phyloP scores from a whole-genome alignment of 2,329 filamentous ascomycete genomes.

The Colletotrichum tropicale region DNA sequence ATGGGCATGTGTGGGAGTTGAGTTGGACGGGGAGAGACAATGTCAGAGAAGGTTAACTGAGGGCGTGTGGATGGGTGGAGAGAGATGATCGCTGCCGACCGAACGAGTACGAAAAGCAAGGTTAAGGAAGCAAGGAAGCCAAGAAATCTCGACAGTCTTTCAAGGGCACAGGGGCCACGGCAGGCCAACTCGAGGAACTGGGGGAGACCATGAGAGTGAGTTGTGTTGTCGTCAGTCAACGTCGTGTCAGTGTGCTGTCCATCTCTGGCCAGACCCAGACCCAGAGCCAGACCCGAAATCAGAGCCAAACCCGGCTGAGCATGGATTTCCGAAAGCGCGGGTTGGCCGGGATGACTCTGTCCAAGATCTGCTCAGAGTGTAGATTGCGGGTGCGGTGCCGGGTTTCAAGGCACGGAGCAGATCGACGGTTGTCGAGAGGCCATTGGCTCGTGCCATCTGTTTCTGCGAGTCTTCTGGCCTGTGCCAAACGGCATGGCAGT shows the following conservation, averaged over 20 bases:
- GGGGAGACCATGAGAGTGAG: neutral
- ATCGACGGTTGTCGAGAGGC: neutral
- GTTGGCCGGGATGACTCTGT: conserved; percentile 8
- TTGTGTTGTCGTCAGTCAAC: neutral
- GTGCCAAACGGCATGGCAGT: neutral
- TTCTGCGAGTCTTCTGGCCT: conserved; percentile 1
- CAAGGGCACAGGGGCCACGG: neutral
- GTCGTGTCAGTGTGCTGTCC: neutral
- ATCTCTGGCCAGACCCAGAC: neutral
- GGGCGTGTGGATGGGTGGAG: neutral
- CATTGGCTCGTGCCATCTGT: conserved; percentile 18
- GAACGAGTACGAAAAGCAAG: conserved; percentile 21
- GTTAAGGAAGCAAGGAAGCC: neutral
- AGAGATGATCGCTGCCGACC: neutral
- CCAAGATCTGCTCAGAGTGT: neutral
- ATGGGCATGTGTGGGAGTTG: neutral
- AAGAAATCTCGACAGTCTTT: conserved; percentile 6
- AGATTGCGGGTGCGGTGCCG: neutral
- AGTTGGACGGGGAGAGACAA: conserved; percentile 4
- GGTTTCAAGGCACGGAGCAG: conserved; percentile 19
- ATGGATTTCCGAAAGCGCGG: neutral
- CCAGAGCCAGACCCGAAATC: neutral
- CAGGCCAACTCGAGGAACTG: neutral
- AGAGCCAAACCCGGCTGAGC: neutral
- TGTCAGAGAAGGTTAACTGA: conserved; percentile 15